Percentiles rank a stretch among this genome's conserved stretches.
Conservation (phyloP, 371 early-diverging fungal species). For the Nematocida sp. region DNA sequence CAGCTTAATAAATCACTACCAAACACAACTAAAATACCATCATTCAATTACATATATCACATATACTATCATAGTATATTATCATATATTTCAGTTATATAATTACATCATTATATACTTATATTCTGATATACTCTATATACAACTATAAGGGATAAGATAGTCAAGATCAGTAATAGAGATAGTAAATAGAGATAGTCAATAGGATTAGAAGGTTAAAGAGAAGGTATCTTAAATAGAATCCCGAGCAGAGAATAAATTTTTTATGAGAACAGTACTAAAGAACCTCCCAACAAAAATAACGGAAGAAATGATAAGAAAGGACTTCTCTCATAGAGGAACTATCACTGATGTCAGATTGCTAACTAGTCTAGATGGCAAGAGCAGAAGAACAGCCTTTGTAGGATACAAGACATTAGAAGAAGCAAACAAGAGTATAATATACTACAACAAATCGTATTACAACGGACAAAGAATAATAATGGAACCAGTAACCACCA, state of each 20-base stretch:
- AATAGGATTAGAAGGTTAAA: too few species aligned
- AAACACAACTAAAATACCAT: background rate
- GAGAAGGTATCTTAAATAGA: too few species aligned
- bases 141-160: too few species aligned
- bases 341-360: constrained; percentile 57
- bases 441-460: constrained; percentile 42
- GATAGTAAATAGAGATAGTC: too few species aligned
- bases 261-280: constrained; percentile 59
- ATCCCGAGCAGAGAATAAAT: background rate
- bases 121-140: too few species aligned
- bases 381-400: constrained; percentile 60
- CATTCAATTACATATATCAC: background rate
- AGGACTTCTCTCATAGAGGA: constrained; percentile 52
- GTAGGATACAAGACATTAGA: constrained; percentile 58
- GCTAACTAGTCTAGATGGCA: constrained; percentile 28
- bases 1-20: background rate
- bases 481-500: constrained; percentile 12
- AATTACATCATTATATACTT: too few species aligned
- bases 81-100: too few species aligned
- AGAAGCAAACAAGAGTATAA: constrained; percentile 43
- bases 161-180: too few species aligned
- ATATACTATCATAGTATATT: background rate
- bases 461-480: constrained; percentile 30
- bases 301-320: constrained; percentile 51
- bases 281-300: constrained; percentile 62